Base-by-base conservation (phyloP, 2,329 filamentous ascomycete species). In the Metarhizium album region DNA sequence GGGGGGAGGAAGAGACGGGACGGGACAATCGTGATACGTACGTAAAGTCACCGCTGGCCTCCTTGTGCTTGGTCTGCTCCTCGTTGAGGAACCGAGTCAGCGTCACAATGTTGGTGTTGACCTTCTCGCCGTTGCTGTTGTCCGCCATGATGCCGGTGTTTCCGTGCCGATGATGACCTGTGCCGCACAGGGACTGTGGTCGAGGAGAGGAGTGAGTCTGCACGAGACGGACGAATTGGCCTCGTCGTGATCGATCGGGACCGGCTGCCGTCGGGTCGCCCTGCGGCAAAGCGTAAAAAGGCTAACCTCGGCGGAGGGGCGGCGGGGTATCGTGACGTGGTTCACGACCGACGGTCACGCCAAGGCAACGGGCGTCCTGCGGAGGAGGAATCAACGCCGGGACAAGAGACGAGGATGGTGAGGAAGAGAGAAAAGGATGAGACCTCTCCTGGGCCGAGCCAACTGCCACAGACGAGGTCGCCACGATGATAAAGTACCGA, bases 41-140 rank as follows among this genome's bases (percentile, higher is more conserved):
- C 89, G 93, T 98, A 73, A 98, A 98, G 74, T 98, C 93, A 74
- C 93, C 93, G 14, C 90, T 96, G 49, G 93, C 93, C 68, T 97
- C 90, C 66, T 86, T 85, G 73, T 94, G 83, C 71, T 96, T 96
- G 55, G 78, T 72, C 70, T 98, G 93, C 74, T 96, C 90, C 74
- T 98, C 93, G 29, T 90, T 97, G 62, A 98, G 79, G 77, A 93
- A 95, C 55, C 93, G 82, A 42, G 93, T 96, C 61, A 98, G 82
- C 50, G 93, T 97, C 66, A 97, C 79, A 65, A 98, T 97, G 70
- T 96, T 82, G 55, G 88, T 94, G 77, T 97, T 96, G 74, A 98
- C 83, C 68, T 86, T 84, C 74, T 95, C 89, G 60, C 68, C 71
- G 59, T 69, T 68, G 54, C 68, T 69, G 58, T 69, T 70, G 58